Evolutionary conservation across 2,329 filamentous ascomycete species (phyloP).

Genomic region (Aspergillus quadricinctus): DNA sequence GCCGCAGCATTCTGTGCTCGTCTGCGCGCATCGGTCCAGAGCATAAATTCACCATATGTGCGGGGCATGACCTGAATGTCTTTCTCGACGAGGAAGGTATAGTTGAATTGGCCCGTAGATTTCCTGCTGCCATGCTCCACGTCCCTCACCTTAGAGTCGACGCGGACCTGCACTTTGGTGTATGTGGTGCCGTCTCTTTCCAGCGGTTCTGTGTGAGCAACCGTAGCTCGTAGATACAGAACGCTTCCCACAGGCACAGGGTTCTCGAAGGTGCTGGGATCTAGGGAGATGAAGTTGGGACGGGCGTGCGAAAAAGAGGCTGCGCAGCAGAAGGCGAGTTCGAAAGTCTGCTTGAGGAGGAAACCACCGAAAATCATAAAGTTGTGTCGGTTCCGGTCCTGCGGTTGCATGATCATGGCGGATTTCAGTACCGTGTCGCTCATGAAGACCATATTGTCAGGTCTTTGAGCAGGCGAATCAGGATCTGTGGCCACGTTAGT

Average conservation of each 20-base stretch:
- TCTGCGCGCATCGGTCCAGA: conserved; percentile 59
- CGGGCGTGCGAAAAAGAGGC: conserved; percentile 65
- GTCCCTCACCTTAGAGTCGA: conserved; percentile 67
- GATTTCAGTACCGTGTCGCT: conserved; percentile 59
- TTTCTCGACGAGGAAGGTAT: conserved; percentile 64
- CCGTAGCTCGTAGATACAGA: conserved; percentile 66
- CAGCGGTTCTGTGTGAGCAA: conserved; percentile 67
- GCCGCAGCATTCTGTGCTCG: conserved; percentile 51
- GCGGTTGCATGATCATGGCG: conserved; percentile 71
- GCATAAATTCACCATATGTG: conserved; percentile 61
- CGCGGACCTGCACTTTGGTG: conserved; percentile 64
- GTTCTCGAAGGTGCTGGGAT: conserved; percentile 70
- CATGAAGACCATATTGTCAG: conserved; percentile 59
- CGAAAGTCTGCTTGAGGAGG: conserved; percentile 69
- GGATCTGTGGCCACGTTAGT: conserved; percentile 42
- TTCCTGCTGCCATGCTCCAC: conserved; percentile 65
- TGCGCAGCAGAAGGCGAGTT: conserved; percentile 71
- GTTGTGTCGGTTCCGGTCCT: conserved; percentile 65
- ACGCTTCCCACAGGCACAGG: conserved; percentile 72
- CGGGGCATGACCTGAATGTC: conserved; percentile 63
- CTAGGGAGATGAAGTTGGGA: conserved; percentile 67
- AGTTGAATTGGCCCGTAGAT: conserved; percentile 71
- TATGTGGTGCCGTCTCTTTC: conserved; percentile 47
- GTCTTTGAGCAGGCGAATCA: conserved; percentile 50
- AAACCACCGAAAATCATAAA: conserved; percentile 78